A percentile compares a stretch with the other conserved stretches of the same genome.
Conservation (phyloP, 257 asterid genomes). For the Ocimum tenuiflorum region DNA sequence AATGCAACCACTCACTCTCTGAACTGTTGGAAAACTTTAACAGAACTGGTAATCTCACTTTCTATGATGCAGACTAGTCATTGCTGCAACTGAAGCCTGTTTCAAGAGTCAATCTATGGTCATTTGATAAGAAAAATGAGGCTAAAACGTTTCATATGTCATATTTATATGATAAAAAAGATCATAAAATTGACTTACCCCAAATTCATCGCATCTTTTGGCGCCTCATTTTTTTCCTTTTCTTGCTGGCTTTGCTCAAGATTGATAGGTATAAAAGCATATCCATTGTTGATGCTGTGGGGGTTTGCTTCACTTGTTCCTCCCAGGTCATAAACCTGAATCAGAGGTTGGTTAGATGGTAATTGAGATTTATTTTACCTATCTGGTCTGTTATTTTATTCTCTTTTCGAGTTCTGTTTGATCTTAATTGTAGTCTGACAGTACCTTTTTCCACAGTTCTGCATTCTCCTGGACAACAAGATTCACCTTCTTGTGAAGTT, state of each 20-base stretch:
- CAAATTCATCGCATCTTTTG: constrained; percentile 24
- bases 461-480: constrained; percentile 39
- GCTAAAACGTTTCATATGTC: background rate
- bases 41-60: background rate
- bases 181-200: constrained; percentile 26
- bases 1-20: background rate
- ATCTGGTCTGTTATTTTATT: background rate
- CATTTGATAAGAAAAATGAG: background rate
- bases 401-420: background rate
- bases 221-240: constrained; percentile 7
- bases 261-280: constrained; percentile 15
- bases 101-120: background rate
- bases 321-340: constrained; percentile 39
- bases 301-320: constrained; percentile 24
- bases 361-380: background rate
- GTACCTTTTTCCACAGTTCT: constrained; percentile 53
- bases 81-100: constrained; percentile 40
- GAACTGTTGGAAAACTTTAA: background rate
- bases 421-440: background rate
- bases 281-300: constrained; percentile 13
- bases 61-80: background rate
- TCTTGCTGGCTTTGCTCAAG: constrained; percentile 38
- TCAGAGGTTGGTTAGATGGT: background rate
- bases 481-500: constrained; percentile 45
- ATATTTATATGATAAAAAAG: background rate